Conservation (phyloP, 352 stramenopile species). For the Globisporangium emineosum region DNA sequence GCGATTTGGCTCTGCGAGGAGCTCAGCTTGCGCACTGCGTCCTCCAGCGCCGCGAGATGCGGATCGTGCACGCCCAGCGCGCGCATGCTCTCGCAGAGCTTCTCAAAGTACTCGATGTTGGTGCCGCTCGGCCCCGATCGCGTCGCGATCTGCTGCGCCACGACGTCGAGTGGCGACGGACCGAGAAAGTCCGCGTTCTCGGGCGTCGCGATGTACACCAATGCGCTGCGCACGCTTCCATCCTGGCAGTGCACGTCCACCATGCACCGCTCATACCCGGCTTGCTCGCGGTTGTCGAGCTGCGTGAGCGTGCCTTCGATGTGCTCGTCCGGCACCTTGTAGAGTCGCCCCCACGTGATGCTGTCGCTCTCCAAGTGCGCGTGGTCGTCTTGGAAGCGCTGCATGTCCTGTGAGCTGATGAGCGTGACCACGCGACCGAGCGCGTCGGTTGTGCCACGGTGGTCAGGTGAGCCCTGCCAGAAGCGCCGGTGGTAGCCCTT, state of each 20-base stretch:
- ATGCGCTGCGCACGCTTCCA: slow-evolving; percentile 52
- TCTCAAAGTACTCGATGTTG: slow-evolving; percentile 87
- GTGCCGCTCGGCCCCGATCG: slow-evolving; percentile 65
- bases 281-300: slow-evolving; percentile 79
- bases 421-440: slow-evolving; percentile 86
- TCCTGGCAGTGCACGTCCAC: slow-evolving; percentile 81
- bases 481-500: slow-evolving; percentile 86
- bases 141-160: slow-evolving; percentile 80
- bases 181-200: slow-evolving; percentile 84
- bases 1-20: background rate
- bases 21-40: slow-evolving; percentile 50
- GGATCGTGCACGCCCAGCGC: slow-evolving; percentile 66
- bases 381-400: slow-evolving; percentile 67
- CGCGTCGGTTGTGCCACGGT: slow-evolving; percentile 74
- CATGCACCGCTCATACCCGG: slow-evolving; percentile 75
- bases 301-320: slow-evolving; percentile 68
- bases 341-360: slow-evolving; percentile 83
- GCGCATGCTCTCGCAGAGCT: slow-evolving; percentile 82
- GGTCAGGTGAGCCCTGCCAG: slow-evolving; percentile 88
- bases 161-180: slow-evolving; percentile 58
- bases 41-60: slow-evolving; percentile 72
- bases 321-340: slow-evolving; percentile 82
- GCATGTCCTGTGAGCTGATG: slow-evolving; percentile 74
- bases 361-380: slow-evolving; percentile 54
- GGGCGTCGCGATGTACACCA: slow-evolving; percentile 86